Percentiles rank a stretch among this genome's conserved stretches.
phyloP scores from a whole-genome alignment of 108 stramenopile genomes.

The Pseudonitzschia delicatissima region DNA sequence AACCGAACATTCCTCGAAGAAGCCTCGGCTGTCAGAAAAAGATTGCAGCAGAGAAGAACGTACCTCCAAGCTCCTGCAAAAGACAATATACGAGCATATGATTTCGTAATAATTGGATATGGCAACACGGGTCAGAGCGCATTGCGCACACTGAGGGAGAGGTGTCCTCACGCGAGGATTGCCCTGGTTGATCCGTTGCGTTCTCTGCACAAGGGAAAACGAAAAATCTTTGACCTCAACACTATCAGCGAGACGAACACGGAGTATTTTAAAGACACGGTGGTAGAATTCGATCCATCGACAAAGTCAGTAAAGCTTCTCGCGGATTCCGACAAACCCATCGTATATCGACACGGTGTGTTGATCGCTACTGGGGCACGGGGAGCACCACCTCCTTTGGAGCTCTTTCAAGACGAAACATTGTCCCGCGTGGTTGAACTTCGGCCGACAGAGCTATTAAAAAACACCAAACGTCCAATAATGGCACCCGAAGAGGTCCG shows the following conservation, averaged over 20 bases:
- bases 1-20: background rate
- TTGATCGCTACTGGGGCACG: conserved; percentile 77
- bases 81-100: conserved; percentile 24
- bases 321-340: conserved; percentile 6
- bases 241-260: background rate
- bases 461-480: conserved; percentile 28
- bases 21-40: background rate
- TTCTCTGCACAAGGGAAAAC: background rate
- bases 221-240: background rate
- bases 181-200: conserved; percentile 53
- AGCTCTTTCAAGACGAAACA: conserved; percentile 51
- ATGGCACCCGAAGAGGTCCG: conserved; percentile 27
- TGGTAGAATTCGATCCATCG: conserved; percentile 38
- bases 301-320: conserved; percentile 31
- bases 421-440: conserved; percentile 60
- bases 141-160: conserved; percentile 27
- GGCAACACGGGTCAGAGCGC: conserved; percentile 60
- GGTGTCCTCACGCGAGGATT: conserved; percentile 49
- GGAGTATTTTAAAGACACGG: conserved; percentile 29
- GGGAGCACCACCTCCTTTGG: conserved; percentile 73
- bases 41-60: background rate
- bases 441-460: conserved; percentile 45
- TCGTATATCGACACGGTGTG: conserved; percentile 67
- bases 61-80: background rate
- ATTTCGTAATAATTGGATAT: conserved; percentile 60